phyloP scores from a whole-genome alignment of 2,329 filamentous ascomycete genomes.

The Alternaria viburni region DNA sequence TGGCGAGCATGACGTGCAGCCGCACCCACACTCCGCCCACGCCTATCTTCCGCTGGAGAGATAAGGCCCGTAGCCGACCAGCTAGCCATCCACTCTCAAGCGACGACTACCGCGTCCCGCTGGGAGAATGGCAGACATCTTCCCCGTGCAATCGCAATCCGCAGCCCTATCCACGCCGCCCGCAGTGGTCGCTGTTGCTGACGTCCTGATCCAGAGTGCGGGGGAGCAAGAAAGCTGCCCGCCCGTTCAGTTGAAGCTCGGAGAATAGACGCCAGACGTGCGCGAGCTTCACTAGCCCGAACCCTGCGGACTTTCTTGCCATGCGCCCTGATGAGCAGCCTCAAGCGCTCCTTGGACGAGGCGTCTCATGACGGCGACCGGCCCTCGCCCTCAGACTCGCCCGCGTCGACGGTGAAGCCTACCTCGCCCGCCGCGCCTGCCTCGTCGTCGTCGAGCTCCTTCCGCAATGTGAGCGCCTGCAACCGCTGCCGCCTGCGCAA shows the following conservation, averaged over 20 bases:
- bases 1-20: not conserved
- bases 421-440: constrained; percentile 38
- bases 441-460: constrained; percentile 44
- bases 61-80: constrained; percentile 16
- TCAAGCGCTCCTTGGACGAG: constrained; percentile 49
- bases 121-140: constrained; percentile 20
- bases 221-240: constrained; percentile 7
- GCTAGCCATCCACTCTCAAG: constrained; percentile 20
- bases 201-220: constrained; percentile 24
- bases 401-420: constrained; percentile 33
- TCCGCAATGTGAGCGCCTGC: constrained; percentile 79
- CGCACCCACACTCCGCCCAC: constrained; percentile 1
- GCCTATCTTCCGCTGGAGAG: constrained; percentile 20
- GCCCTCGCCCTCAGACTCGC: constrained; percentile 35
- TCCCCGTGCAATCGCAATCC: constrained; percentile 11
- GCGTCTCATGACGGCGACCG: constrained; percentile 42
- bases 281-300: constrained; percentile 12
- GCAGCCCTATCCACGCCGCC: constrained; percentile 2
- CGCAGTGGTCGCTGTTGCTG: constrained; percentile 2
- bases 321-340: constrained; percentile 49
- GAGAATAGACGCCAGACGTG: constrained; percentile 1
- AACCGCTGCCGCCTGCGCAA: constrained; percentile 87
- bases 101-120: constrained; percentile 16
- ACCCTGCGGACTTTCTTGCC: constrained; percentile 28
- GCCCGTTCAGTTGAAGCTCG: not conserved